Base-by-base conservation (phyloP, 805 yeast genomes). In the Spathaspora gorwiae region DNA sequence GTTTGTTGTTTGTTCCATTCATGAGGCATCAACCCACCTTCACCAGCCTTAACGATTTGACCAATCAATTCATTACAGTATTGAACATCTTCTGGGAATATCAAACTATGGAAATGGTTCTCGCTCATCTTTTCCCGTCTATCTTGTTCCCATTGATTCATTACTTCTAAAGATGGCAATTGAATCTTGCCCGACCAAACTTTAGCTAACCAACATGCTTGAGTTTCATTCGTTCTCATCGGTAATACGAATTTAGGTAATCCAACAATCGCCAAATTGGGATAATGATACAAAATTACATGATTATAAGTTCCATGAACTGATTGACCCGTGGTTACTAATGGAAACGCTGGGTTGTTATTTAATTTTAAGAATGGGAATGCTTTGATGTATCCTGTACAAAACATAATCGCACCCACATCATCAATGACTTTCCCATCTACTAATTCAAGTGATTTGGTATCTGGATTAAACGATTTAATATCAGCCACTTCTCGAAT, bases 71-170 rank as follows among this genome's bases (percentile, higher is more conserved):
- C 61, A 51, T 75, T 76, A 53, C 78, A 75, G 55, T 80, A 84
- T 14, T 73, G 74, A 2, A 78, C 80, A 52, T 84, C 90, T 40
- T 65, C 65, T 9, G 85, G 84, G 50, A 60, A 71, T 12, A 61
- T 62, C 59, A 84, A 57, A 46, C 72, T 76, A 54, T 66, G 71
- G 52, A 61, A 59, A 2, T 45, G 29, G 32, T 49, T 52, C 8
- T 52, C 55, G 13, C 35, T 30, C 1, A 70, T 71, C 42, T 57
- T 57, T 19, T 34, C 50, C 6, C 40, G 51, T 45, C 75, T 70
- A 24, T 49, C 47, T 9, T 49, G 46, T 45, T 70, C 72, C 47
- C 54, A 58, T 15, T 52, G 37, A 6, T 54, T 32, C 75, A 73
- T 74, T 24, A 61, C 65, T 26, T 59, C 61, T 14, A 53, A 40